Evolutionary conservation across 179 eudicot genomes (phyloP), one percentile per base, ranked within the genome.

Genomic region (Beta macrorhiza): DNA sequence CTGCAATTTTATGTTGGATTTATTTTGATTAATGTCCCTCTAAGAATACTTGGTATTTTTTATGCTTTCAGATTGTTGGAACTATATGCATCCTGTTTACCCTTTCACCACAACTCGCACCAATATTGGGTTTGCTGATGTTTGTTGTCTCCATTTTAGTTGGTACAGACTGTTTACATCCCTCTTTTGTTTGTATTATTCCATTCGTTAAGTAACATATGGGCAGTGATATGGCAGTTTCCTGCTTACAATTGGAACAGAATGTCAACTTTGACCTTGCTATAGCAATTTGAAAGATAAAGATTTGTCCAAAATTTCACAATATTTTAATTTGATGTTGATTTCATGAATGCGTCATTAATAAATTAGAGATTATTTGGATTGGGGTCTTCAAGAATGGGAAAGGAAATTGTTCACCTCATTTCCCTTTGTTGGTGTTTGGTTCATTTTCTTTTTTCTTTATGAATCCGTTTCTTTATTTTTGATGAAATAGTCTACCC

Each of bases 81-180:
- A 96, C 98, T 67, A 68, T 96, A 29, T 88, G 90, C 87, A 88
- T 96, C 76, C 86, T 96, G 79, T 96, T 91, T 85, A 86, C 87
- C 79, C 91, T 96, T 68, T 93, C 99, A 80, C 92, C 97, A 59
- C 92, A 90, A 83, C 96, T 96, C 70, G 99, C 98, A 45, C 99
- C 99, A 73, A 84, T 94, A 72, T 83, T 96, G 83, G 98, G 93
- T 72, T 72, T 92, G 49, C 90, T 96, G 80, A 90, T 92, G 94
- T 94, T 96, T 86, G 62, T 88, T 17, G 95, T 94, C 56, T 96
- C 99, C 85, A 59, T 79, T 83, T 87, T 87, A 87, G 98, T 92
- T 74, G 98, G 99, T 96, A 89, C 89, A 78, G 5, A 78, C 75
- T 55, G 44, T 37, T 51, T 69, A 49, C 72, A 72, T 64, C 55